Percentiles rank a stretch among this genome's conserved stretches.
Conservation (phyloP, 441 rosid genomes). For the Pelargonium cotyledonis region DNA sequence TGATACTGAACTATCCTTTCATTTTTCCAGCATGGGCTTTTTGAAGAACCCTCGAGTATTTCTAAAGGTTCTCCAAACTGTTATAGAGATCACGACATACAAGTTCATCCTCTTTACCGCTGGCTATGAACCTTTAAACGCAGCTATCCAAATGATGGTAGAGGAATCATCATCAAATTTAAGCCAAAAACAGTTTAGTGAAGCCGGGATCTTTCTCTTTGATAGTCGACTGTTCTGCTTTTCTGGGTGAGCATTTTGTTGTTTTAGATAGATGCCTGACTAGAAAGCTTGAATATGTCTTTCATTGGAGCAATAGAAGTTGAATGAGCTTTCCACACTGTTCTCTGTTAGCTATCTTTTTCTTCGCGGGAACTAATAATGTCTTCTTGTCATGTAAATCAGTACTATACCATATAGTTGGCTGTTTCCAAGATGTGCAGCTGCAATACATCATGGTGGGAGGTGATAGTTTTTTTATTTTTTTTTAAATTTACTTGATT, state of each 20-base stretch:
- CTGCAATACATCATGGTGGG: slow-evolving; percentile 91
- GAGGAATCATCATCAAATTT: slow-evolving; percentile 24
- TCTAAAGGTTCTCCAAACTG: slow-evolving; percentile 55
- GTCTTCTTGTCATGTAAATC: slow-evolving; percentile 20
- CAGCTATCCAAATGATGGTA: slow-evolving; percentile 41
- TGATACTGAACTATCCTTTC: slow-evolving; percentile 8
- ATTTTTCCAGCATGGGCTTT: slow-evolving; percentile 80
- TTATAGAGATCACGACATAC: slow-evolving; percentile 45
- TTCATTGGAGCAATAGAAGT: background rate
- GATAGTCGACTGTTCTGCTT: slow-evolving; percentile 62
- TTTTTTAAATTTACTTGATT: slow-evolving; percentile 10
- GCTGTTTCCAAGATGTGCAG: slow-evolving; percentile 64
- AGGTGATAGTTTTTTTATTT: slow-evolving; percentile 38
- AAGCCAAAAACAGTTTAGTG: slow-evolving; percentile 23
- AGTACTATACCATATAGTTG: slow-evolving; percentile 68
- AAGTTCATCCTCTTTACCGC: slow-evolving; percentile 78
- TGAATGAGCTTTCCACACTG: background rate
- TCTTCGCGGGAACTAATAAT: slow-evolving; percentile 13
- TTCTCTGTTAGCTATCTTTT: background rate
- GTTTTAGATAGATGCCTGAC: slow-evolving; percentile 7
- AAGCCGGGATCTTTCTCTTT: slow-evolving; percentile 51
- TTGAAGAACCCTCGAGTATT: slow-evolving; percentile 62
- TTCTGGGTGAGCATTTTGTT: slow-evolving; percentile 54
- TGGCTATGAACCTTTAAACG: slow-evolving; percentile 64
- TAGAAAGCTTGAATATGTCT: background rate